Evolutionary conservation across 2,329 filamentous ascomycete genomes (phyloP).

Genomic region (Fusarium palustre): DNA sequence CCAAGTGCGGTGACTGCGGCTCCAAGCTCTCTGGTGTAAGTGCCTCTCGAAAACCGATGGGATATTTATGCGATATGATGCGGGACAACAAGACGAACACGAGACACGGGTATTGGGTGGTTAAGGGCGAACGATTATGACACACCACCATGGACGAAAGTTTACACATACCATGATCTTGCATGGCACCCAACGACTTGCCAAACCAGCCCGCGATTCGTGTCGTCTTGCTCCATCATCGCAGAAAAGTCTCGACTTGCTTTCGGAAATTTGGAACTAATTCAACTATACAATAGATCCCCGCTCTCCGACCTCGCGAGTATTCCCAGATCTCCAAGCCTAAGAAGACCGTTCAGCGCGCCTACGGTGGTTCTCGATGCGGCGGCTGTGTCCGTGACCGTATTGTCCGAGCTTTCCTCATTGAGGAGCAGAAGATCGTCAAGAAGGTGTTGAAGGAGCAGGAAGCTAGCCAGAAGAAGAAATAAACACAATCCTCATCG

Average conservation of each 20-base stretch:
- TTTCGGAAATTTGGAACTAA: constrained; percentile 32
- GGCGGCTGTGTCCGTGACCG: constrained; percentile 98
- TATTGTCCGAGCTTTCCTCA: constrained; percentile 97
- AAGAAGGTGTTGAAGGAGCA: constrained; percentile 99
- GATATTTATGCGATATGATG: constrained; percentile 27
- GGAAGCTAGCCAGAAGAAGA: constrained; percentile 77
- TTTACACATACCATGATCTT: neutral
- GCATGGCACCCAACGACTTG: neutral
- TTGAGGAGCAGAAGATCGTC: constrained; percentile 99
- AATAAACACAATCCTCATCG: constrained; percentile 65
- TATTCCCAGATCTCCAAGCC: constrained; percentile 97
- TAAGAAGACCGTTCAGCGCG: constrained; percentile 99
- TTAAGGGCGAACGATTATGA: neutral
- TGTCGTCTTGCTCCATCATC: constrained; percentile 12
- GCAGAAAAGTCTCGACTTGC: constrained; percentile 13
- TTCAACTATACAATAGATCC: constrained; percentile 68
- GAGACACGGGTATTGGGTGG: constrained; percentile 15
- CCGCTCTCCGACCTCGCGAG: constrained; percentile 97
- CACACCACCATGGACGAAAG: neutral
- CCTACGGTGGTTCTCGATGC: constrained; percentile 98
- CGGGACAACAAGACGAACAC: constrained; percentile 26
- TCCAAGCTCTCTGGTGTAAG: constrained; percentile 97
- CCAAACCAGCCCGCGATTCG: neutral
- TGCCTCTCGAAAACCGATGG: constrained; percentile 52
- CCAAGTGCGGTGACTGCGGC: constrained; percentile 99